Evolutionary conservation across 257 asterid genomes (phyloP).

Genomic region (Leonotis leonurus): DNA sequence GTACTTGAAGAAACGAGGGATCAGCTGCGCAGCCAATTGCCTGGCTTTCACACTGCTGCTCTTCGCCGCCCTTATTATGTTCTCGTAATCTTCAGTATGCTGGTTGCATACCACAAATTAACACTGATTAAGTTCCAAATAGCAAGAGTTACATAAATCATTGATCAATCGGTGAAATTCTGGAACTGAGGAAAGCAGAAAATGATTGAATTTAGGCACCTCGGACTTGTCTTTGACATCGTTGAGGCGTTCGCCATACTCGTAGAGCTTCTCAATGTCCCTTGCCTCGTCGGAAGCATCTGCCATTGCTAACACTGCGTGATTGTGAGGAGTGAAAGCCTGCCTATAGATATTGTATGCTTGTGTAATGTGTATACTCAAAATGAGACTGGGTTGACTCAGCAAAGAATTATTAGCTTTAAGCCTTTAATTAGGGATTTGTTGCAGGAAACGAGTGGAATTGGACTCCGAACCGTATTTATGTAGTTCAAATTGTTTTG

Average conservation of each 20-base stretch:
- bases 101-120: conserved; percentile 19
- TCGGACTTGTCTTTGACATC: conserved; percentile 83
- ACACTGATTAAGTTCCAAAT: conserved; percentile 7
- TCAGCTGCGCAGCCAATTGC: conserved; percentile 91
- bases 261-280: conserved; percentile 78
- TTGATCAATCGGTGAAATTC: conserved; percentile 22
- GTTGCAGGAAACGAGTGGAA: neutral
- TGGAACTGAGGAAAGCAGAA: conserved; percentile 9
- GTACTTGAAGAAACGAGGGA: conserved; percentile 80
- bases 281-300: conserved; percentile 47
- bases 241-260: conserved; percentile 74
- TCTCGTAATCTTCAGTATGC: conserved; percentile 70
- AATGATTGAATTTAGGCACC: conserved; percentile 32
- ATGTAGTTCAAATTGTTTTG: too few relatives aligned
- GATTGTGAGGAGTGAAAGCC: conserved; percentile 6
- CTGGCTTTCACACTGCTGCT: conserved; percentile 74
- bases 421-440: conserved; percentile 12
- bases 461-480: neutral
- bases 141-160: neutral
- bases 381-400: conserved; percentile 21
- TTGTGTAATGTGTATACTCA: neutral
- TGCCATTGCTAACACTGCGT: conserved; percentile 33
- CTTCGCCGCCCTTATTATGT: conserved; percentile 61
- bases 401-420: neutral
- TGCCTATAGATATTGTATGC: conserved; percentile 3